Conservation (phyloP, 2,329 filamentous ascomycete species). For the Talaromyces sp. region DNA sequence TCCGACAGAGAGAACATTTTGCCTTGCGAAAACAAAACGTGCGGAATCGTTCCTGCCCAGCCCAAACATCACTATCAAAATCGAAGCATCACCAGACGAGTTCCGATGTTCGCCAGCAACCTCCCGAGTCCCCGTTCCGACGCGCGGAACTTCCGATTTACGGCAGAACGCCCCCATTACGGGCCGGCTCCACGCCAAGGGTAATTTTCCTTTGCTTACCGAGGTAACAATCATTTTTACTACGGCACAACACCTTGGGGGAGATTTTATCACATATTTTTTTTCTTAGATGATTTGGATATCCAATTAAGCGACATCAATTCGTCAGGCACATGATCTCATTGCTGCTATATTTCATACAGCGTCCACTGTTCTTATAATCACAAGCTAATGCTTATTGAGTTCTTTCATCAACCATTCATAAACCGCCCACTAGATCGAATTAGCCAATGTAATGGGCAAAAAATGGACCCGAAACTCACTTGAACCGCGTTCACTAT, state of each 20-base stretch:
- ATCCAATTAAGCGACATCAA: neutral
- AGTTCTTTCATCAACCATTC: slow-evolving; percentile 70
- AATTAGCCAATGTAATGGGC: neutral
- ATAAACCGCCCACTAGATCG: slow-evolving; percentile 73
- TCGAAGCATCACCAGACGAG: neutral
- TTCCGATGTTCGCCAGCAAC: slow-evolving; percentile 13
- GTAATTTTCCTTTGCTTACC: slow-evolving; percentile 9
- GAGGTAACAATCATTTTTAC: slow-evolving; percentile 6
- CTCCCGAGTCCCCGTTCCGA: slow-evolving; percentile 9
- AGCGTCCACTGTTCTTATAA: neutral
- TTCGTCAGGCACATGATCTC: neutral
- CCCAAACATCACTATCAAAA: neutral
- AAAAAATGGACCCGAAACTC: slow-evolving; percentile 16
- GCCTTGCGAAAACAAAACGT: neutral
- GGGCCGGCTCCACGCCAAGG: slow-evolving; percentile 2
- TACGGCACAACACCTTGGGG: neutral
- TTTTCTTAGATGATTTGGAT: neutral
- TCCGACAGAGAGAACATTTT: neutral
- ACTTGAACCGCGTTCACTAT: slow-evolving; percentile 82
- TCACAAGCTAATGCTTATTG: slow-evolving; percentile 12
- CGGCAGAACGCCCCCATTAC: slow-evolving; percentile 6
- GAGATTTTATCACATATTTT: neutral
- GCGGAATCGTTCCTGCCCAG: neutral
- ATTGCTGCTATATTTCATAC: neutral
- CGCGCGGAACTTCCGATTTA: slow-evolving; percentile 10